Percentiles rank a stretch among this genome's conserved stretches.
Conservation (phyloP, 1,139 yeast genomes). For the Hansenula lynferdii region DNA sequence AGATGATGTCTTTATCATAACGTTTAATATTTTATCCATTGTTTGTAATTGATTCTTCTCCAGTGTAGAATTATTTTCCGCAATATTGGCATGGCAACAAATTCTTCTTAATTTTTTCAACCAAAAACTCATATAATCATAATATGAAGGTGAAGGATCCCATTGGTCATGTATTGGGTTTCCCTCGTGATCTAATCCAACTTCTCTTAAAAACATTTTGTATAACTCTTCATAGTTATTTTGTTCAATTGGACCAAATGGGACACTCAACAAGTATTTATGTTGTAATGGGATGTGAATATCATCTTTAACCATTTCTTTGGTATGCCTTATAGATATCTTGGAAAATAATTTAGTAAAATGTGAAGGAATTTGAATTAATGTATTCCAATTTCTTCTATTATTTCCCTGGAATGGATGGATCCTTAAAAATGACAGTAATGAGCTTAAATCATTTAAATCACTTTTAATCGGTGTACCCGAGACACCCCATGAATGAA, state of each 20-base stretch:
- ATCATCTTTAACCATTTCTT: constrained; percentile 74
- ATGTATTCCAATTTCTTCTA: constrained; percentile 29
- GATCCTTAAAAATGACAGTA: constrained; percentile 59
- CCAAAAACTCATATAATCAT: constrained; percentile 57
- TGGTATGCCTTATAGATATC: constrained; percentile 74
- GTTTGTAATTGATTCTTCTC: constrained; percentile 45
- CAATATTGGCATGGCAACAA: constrained; percentile 80
- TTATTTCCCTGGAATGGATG: constrained; percentile 50
- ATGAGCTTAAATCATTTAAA: constrained; percentile 63
- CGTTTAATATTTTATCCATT: constrained; percentile 59
- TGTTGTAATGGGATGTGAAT: constrained; percentile 74
- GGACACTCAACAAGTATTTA: constrained; percentile 61
- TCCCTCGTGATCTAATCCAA: constrained; percentile 56
- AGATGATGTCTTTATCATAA: constrained; percentile 52
- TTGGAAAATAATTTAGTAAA: constrained; percentile 42
- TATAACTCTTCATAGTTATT: constrained; percentile 69
- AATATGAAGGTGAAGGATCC: constrained; percentile 40
- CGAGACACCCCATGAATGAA: constrained; percentile 95
- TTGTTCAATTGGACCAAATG: constrained; percentile 78
- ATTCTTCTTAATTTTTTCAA: constrained; percentile 64
- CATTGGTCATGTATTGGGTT: constrained; percentile 46
- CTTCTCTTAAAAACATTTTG: constrained; percentile 53
- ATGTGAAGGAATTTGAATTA: constrained; percentile 30
- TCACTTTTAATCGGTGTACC: constrained; percentile 84
- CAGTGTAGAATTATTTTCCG: constrained; percentile 33